phyloP scores from a whole-genome alignment of 2,329 filamentous ascomycete genomes.

The Ophiostoma tasmaniense region DNA sequence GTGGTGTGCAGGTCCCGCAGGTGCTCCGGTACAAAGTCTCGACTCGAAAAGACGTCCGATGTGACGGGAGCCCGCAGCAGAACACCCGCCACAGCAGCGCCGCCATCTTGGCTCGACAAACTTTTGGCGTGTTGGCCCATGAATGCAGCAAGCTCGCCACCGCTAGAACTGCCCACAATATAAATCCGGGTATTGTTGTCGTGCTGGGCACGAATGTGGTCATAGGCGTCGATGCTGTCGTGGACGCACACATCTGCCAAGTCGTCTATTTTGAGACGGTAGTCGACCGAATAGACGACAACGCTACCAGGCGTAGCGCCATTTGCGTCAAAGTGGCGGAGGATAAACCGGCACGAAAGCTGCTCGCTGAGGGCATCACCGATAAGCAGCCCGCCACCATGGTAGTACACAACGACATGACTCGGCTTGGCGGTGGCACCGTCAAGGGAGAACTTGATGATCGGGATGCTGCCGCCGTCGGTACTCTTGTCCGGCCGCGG shows the following conservation, averaged over 20 bases:
- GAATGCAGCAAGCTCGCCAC: slow-evolving; percentile 39
- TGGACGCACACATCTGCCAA: slow-evolving; percentile 32
- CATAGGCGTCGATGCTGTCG: slow-evolving; percentile 35
- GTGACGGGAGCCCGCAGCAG: slow-evolving; percentile 42
- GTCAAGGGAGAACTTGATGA: neutral
- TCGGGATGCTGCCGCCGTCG: neutral
- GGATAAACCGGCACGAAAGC: slow-evolving; percentile 36
- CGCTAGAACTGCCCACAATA: slow-evolving; percentile 39
- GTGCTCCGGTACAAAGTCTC: slow-evolving; percentile 30
- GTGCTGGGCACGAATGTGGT: slow-evolving; percentile 20
- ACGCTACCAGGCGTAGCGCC: neutral
- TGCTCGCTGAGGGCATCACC: slow-evolving; percentile 44
- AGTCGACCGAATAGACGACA: slow-evolving; percentile 38
- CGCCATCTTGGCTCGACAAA: neutral
- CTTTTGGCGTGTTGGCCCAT: slow-evolving; percentile 29
- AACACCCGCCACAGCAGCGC: slow-evolving; percentile 30
- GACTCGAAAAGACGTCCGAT: slow-evolving; percentile 34
- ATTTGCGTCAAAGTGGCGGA: slow-evolving; percentile 25
- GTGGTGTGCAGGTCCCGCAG: slow-evolving; percentile 34
- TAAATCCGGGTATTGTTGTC: slow-evolving; percentile 24
- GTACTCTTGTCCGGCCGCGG: neutral
- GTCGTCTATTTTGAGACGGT: slow-evolving; percentile 36
- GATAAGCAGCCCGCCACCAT: slow-evolving; percentile 40
- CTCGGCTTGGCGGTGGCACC: slow-evolving; percentile 13
- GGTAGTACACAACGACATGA: slow-evolving; percentile 36